Evolutionary conservation across 192 early-diverging fungal species (phyloP).

Genomic region (Podila epicladia): DNA sequence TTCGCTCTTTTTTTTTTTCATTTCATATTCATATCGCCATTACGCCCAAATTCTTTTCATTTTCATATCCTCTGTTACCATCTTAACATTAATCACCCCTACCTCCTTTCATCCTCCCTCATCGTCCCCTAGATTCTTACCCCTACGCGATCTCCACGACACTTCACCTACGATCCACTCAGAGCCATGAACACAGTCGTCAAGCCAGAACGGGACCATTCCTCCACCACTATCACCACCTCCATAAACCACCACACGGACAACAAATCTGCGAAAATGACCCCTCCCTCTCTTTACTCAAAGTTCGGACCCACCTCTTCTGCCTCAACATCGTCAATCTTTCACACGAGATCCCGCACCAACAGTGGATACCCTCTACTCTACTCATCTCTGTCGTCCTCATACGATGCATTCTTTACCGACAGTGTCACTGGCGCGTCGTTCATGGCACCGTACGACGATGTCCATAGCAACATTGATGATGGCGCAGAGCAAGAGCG

Average conservation of each 20-base stretch:
- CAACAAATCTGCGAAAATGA: background rate
- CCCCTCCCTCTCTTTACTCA: background rate
- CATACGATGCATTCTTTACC: constrained; percentile 36
- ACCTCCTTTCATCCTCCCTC: too few species aligned
- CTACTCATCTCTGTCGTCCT: constrained; percentile 13
- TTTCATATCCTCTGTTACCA: too few species aligned
- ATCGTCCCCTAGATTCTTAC: background rate
- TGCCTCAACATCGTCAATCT: background rate
- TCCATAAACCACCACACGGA: background rate
- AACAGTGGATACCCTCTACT: background rate
- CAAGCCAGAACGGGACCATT: background rate
- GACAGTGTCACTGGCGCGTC: constrained; percentile 8
- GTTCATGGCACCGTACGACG: background rate
- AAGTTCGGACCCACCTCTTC: background rate
- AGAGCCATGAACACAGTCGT: constrained; percentile 2
- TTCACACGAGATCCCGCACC: background rate
- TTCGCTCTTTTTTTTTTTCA: too few species aligned
- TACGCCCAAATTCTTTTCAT: too few species aligned
- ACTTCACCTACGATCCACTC: background rate
- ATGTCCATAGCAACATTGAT: background rate
- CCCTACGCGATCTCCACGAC: background rate
- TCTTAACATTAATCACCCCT: too few species aligned
- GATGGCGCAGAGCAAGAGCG: background rate
- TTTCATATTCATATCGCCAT: too few species aligned
- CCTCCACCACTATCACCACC: background rate